Conservation (phyloP, 1,139 yeast genomes). For the Suhomyces coccinellae region DNA sequence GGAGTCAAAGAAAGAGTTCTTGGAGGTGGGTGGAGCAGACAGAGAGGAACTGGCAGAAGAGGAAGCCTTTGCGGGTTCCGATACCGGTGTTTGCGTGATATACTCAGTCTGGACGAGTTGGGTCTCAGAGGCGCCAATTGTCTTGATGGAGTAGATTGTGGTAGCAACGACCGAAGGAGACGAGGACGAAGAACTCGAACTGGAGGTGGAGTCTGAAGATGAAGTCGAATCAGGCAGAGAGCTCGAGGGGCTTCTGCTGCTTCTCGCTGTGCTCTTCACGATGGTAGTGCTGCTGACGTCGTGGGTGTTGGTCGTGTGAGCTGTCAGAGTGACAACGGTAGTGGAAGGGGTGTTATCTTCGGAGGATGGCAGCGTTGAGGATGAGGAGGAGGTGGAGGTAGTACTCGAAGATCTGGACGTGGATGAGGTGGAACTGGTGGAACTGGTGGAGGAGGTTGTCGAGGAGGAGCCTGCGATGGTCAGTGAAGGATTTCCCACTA, state of each 20-base stretch:
- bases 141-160: slow-evolving; percentile 26
- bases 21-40: slow-evolving; percentile 10
- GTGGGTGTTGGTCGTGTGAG: slow-evolving; percentile 10
- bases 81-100: slow-evolving; percentile 19
- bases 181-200: slow-evolving; percentile 19
- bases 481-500: slow-evolving; percentile 23
- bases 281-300: slow-evolving; percentile 7
- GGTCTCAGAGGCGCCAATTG: slow-evolving; percentile 25
- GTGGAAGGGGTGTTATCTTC: too few relatives aligned
- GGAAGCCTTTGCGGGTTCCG: slow-evolving; percentile 10
- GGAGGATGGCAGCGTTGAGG: neutral
- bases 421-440: slow-evolving; percentile 10
- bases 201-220: slow-evolving; percentile 13
- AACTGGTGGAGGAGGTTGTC: slow-evolving; percentile 11
- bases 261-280: slow-evolving; percentile 6
- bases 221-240: slow-evolving; percentile 21
- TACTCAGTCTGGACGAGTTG: slow-evolving; percentile 24
- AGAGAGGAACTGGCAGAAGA: slow-evolving; percentile 2
- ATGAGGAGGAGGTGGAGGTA: neutral
- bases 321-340: slow-evolving; percentile 8
- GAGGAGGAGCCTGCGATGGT: slow-evolving; percentile 13
- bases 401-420: slow-evolving; percentile 3
- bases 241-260: slow-evolving; percentile 7
- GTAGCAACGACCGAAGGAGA: slow-evolving; percentile 21
- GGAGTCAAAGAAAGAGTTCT: slow-evolving; percentile 48